phyloP scores from a whole-genome alignment of 2,329 filamentous ascomycete species.

The Aspergillus persii region DNA sequence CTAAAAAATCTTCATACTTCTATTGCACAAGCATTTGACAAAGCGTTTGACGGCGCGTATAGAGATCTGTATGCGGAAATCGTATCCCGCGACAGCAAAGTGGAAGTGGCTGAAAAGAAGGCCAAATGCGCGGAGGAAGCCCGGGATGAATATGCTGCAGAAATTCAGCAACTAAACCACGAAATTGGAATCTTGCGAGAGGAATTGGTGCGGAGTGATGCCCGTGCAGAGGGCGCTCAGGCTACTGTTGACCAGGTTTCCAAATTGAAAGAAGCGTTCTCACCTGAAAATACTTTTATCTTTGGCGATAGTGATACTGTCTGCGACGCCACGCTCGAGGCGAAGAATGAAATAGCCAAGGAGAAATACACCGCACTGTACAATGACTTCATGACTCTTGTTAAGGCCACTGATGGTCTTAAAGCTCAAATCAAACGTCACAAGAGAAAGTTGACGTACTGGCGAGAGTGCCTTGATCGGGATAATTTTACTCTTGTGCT shows the following conservation, averaged over 20 bases:
- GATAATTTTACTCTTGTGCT: conserved; percentile 31
- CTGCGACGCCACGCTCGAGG: conserved; percentile 3
- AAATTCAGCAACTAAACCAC: conserved; percentile 20
- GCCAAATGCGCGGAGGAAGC: conserved; percentile 20
- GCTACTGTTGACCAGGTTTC: conserved; percentile 11
- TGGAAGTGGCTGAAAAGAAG: conserved; percentile 23
- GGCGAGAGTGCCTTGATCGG: conserved; percentile 28
- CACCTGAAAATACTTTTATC: conserved; percentile 23
- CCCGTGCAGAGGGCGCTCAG: conserved; percentile 13
- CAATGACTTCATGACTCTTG: conserved; percentile 26
- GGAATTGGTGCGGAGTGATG: conserved; percentile 19
- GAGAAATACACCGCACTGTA: conserved; percentile 35
- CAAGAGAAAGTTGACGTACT: conserved; percentile 32
- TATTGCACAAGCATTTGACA: conserved; percentile 26
- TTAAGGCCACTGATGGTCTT: conserved; percentile 27
- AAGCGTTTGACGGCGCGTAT: conserved; percentile 29
- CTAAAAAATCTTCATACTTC: conserved; percentile 31
- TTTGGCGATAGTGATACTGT: conserved; percentile 5
- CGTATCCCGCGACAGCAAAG: conserved; percentile 18
- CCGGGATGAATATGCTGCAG: conserved; percentile 14
- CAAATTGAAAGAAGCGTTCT: conserved; percentile 26
- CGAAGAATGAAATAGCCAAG: conserved; percentile 20
- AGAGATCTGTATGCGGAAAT: conserved; percentile 23
- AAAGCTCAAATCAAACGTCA: conserved; percentile 32
- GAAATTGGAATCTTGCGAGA: conserved; percentile 22